phyloP scores from a whole-genome alignment of 495 filamentous ascomycete genomes.

The Aspergillus sclerotioniger region DNA sequence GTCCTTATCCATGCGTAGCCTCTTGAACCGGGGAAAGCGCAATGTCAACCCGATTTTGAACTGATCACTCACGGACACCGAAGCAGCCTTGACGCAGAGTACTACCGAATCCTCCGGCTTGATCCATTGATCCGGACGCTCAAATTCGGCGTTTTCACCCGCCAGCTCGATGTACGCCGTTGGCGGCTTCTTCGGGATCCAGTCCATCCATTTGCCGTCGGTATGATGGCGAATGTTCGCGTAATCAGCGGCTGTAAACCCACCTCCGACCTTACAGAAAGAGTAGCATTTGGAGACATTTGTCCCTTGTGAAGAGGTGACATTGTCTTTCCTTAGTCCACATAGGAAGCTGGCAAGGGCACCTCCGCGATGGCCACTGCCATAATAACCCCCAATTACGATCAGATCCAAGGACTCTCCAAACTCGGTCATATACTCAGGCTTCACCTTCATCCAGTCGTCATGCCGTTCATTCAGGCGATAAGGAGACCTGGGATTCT shows the following conservation, averaged over 20 bases:
- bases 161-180: constrained; percentile 77
- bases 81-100: constrained; percentile 86
- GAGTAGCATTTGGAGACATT: constrained; percentile 77
- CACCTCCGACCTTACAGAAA: constrained; percentile 95
- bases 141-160: constrained; percentile 69
- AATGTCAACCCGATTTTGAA: constrained; percentile 79
- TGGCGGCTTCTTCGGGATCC: constrained; percentile 78
- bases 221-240: constrained; percentile 77
- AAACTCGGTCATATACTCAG: constrained; percentile 97
- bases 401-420: constrained; percentile 90
- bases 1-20: constrained; percentile 72
- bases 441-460: constrained; percentile 99
- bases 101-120: constrained; percentile 84
- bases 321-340: constrained; percentile 72
- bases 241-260: constrained; percentile 84
- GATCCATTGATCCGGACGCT: constrained; percentile 92
- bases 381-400: constrained; percentile 91
- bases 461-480: constrained; percentile 88
- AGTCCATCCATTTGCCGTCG: constrained; percentile 86
- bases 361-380: constrained; percentile 80
- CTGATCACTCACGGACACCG: constrained; percentile 65
- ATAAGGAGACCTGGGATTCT: constrained; percentile 87
- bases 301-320: constrained; percentile 49
- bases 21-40: constrained; percentile 90
- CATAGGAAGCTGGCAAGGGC: constrained; percentile 82